Base-by-base conservation (phyloP, 2,329 filamentous ascomycete species). In the Blastomyces parvus region DNA sequence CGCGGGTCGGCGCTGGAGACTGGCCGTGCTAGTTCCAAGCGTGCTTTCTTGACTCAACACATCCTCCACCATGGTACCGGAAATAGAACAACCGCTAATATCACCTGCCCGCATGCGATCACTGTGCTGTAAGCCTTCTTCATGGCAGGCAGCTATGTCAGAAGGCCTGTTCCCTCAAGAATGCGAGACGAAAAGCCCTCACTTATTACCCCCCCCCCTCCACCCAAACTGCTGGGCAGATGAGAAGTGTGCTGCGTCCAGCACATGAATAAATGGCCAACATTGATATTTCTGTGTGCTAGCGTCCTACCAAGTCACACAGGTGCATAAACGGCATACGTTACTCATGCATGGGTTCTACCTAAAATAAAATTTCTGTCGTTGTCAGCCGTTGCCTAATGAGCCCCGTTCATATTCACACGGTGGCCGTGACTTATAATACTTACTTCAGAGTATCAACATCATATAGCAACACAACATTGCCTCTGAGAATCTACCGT, bases 261-360 rank as follows among this genome's bases (percentile, higher is more conserved):
- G 71, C 11, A 76, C 77, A 64, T 78, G 74, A 1, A 78, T 70
- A 11, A 25, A 48, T 11, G 38, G 73, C 69, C 13, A 76, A 73
- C 14, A 68, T 67, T 17, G 67, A 8, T 33, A 25, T 9, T 25
- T n/a, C 9, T 3, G 46, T 48, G n/a, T 22, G 46, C 8, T n/a
- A 25, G 36, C 36, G 22, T 25, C 22, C 3, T 25, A 48, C n/a
- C 7, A 3, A 14, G 46, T 14, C 1, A 11, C 3, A 25, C n/a
- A 5, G n/a, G 2, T 11, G 9, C 25, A 53, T 14, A n/a, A 33
- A 7, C 30, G 0, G 13, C 36, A 38, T 38, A 36, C 33, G 36
- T 38, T 38, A 19, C 50, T 19, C 17, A 19, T 13, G 9, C 50
- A 53, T 33, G 27, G 27, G 2, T 53, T 53, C 14, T 30, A 14